Conservation (phyloP, 1,284 basidiomycete genomes). For the Papiliotrema fonsecae region DNA sequence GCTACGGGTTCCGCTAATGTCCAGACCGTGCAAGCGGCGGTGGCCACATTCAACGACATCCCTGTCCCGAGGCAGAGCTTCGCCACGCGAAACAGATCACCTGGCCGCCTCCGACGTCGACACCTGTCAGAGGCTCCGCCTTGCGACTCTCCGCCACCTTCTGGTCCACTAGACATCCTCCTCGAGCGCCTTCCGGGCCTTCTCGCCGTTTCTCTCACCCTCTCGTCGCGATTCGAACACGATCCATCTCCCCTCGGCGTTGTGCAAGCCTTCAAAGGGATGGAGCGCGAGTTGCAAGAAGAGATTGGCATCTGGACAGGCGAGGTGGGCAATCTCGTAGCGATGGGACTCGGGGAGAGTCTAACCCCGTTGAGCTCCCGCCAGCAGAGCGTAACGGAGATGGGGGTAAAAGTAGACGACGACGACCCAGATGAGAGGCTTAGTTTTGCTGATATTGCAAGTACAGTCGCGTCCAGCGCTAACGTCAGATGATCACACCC, state of each 20-base stretch:
- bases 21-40: neutral
- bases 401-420: constrained; percentile 1
- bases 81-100: neutral
- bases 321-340: constrained; percentile 20
- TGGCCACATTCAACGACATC: too few relatives aligned
- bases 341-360: constrained; percentile 12
- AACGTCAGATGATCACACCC: constrained; percentile 24
- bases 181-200: constrained; percentile 16
- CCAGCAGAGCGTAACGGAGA: neutral
- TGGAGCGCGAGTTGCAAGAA: constrained; percentile 18
- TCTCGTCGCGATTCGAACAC: constrained; percentile 23
- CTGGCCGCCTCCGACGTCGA: neutral
- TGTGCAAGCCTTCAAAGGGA: constrained; percentile 20
- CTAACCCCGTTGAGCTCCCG: neutral
- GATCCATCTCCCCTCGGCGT: constrained; percentile 27
- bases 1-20: neutral
- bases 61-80: too few relatives aligned
- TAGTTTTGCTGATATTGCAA: constrained; percentile 23
- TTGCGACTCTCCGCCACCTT: neutral
- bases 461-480: constrained; percentile 2
- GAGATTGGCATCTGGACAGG: constrained; percentile 26
- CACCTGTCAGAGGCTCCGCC: neutral
- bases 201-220: constrained; percentile 15
- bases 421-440: constrained; percentile 14
- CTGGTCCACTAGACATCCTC: constrained; percentile 5